Conservation (phyloP, 1,284 basidiomycete genomes). For the Tilletia walkeri region DNA sequence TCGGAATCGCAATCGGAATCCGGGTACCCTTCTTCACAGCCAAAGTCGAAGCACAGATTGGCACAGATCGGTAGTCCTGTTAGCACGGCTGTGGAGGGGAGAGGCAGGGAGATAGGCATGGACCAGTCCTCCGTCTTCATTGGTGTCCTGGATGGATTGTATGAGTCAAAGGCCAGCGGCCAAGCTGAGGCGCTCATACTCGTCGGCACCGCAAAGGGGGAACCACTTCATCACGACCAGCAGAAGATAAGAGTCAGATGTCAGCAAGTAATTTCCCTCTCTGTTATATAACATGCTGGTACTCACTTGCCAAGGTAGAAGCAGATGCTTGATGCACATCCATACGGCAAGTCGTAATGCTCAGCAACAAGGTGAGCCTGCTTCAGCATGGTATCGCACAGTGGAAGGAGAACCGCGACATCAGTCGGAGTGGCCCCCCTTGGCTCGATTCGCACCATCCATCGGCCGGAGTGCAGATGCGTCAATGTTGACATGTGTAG, state of each 20-base stretch:
- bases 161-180: background rate
- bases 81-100: background rate
- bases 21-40: background rate
- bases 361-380: background rate
- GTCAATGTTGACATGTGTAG: background rate
- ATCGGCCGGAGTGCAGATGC: background rate
- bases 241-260: too few species aligned
- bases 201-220: background rate
- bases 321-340: background rate
- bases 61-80: background rate
- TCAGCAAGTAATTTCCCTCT: background rate
- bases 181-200: background rate
- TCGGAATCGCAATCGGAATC: background rate
- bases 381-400: background rate
- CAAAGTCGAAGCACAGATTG: background rate
- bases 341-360: background rate
- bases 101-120: background rate
- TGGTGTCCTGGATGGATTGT: background rate
- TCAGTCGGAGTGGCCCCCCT: background rate
- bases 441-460: background rate
- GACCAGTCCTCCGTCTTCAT: background rate
- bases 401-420: background rate
- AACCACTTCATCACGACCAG: background rate
- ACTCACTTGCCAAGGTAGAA: slow-evolving; percentile 8
- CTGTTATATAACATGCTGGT: background rate